Evolutionary conservation across 345 rosid genomes (phyloP), one percentile per base, ranked within the genome.

Genomic region (Barbarea vulgaris): DNA sequence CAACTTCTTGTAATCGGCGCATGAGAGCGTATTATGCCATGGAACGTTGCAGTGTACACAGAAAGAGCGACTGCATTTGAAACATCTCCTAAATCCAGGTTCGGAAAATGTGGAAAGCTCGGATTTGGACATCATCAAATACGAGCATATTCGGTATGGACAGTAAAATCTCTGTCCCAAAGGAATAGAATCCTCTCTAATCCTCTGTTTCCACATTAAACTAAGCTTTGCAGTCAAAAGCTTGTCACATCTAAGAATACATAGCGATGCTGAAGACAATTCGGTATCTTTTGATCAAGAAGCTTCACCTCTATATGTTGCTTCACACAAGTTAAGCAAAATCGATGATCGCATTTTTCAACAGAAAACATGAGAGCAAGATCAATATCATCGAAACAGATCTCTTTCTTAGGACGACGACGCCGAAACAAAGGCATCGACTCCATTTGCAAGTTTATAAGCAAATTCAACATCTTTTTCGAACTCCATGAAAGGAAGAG

Each of bases 11-110:
- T 84, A 86, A 24, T 63, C 69, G 27, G 1, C 1, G 72, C 91
- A 91, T 0, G 85, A 74, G 80, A 84, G 51, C 3, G 30, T 25
- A 13, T 24, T 27, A 39, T 91, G 93, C 95, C 93, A 91, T 24
- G 87, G 88, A 51, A 83, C 91, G 76, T 81, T 89, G 87, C 95
- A 91, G 60, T 86, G 9, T 56, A 86, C 50, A 48, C 95, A 91
- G 69, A 91, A 86, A 55, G 53, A 58, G n/a, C 69, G 27, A 48
- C 60, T 56, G 37, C 97, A 91, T 77, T 80, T 77, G 50, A 72
- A 28, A 73, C 97, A 91, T 60, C 64, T 83, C 78, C 88, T 81
- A 15, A 81, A 83, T 76, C 83, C 84, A 8, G 55, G 67, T 30
- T 17, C n/a, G 10, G 31, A 34, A 75, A 60, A 74, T 54, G 70